Evolutionary conservation across 257 asterid species (phyloP).

Genomic region (Fraxinus pennsylvanica): DNA sequence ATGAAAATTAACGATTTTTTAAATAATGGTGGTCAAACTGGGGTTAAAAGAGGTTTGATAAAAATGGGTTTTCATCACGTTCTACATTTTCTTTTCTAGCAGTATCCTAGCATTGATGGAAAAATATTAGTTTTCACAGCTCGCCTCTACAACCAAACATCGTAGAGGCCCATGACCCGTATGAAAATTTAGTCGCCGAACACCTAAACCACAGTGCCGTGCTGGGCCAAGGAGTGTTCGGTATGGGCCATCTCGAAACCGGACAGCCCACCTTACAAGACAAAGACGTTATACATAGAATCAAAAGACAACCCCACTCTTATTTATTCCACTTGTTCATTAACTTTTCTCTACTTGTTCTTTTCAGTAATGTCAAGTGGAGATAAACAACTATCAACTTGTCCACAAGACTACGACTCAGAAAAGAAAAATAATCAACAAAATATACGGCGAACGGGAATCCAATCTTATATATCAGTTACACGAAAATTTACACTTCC

Average conservation of each 20-base stretch:
- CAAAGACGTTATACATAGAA: background rate
- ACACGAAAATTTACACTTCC: background rate
- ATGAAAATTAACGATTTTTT: too few relatives aligned
- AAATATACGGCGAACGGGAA: background rate
- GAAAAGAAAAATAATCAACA: background rate
- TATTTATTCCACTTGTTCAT: background rate
- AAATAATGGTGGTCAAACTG: too few relatives aligned
- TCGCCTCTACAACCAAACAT: too few relatives aligned
- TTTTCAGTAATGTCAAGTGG: background rate
- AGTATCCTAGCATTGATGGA: too few relatives aligned
- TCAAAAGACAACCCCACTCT: background rate
- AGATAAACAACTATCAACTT: background rate
- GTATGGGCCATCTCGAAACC: background rate
- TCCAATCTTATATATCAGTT: background rate
- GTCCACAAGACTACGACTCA: background rate
- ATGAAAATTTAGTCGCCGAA: too few relatives aligned
- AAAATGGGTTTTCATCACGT: too few relatives aligned
- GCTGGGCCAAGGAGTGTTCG: background rate
- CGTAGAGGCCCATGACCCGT: too few relatives aligned
- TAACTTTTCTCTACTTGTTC: background rate
- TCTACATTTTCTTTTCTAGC: too few relatives aligned
- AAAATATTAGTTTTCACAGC: too few relatives aligned
- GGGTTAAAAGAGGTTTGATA: too few relatives aligned
- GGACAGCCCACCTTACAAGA: background rate
- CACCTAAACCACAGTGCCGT: too few relatives aligned